A percentile compares a stretch with the other conserved stretches of the same genome.
These are phyloP conservation scores for Phialophora macrospora DNA, from an alignment of 2,329 filamentous ascomycete genomes.

Conservation along the genomic window DNA sequence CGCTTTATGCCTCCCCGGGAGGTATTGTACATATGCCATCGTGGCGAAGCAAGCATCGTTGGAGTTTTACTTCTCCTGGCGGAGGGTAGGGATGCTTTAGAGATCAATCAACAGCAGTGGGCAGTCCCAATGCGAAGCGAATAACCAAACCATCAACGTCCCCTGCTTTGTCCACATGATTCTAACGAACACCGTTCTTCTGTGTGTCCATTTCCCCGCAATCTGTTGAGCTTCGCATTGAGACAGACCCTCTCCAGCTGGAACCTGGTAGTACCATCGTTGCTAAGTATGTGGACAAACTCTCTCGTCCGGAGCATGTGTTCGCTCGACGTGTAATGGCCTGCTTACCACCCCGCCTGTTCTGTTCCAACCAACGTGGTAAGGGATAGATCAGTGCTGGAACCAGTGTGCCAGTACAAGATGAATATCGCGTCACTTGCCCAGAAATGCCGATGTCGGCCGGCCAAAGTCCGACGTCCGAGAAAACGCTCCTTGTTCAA, in stretches of 20 bases:
- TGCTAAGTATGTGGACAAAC: neutral
- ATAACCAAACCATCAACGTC: neutral
- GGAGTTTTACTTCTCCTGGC: neutral
- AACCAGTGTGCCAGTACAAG: neutral
- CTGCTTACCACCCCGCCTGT: neutral
- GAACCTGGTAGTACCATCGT: neutral
- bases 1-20: neutral
- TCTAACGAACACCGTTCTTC: neutral
- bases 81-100: neutral
- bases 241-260: neutral
- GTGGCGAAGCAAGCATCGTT: neutral
- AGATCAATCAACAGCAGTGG: slow-evolving; percentile 2
- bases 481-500: neutral
- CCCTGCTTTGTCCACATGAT: neutral
- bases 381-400: neutral
- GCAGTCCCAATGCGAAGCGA: slow-evolving; percentile 6
- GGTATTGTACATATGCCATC: slow-evolving; percentile 24
- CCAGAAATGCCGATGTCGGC: neutral
- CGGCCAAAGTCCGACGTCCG: neutral
- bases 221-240: neutral
- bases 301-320: neutral
- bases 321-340: neutral
- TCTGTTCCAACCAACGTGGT: neutral
- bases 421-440: neutral
- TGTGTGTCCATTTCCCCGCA: neutral